phyloP scores from a whole-genome alignment of 345 rosid species.

The Citrus australasica region DNA sequence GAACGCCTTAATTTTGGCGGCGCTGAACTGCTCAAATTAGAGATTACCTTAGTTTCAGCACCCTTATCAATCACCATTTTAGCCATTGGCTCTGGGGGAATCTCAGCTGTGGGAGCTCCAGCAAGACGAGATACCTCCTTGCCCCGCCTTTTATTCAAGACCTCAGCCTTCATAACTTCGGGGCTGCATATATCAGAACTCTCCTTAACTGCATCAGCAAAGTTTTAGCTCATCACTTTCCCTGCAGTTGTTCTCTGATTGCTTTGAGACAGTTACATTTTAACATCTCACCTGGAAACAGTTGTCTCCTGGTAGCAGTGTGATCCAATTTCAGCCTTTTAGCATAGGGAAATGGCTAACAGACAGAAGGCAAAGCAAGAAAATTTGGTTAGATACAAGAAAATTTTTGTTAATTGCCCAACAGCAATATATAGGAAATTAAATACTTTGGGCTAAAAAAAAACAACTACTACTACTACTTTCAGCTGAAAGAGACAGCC shows the following conservation, averaged over 20 bases:
- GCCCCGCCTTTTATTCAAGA: slow-evolving; percentile 12
- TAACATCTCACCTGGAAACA: slow-evolving; percentile 18
- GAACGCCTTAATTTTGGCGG: slow-evolving; percentile 7
- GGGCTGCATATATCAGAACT: slow-evolving; percentile 24
- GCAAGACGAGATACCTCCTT: slow-evolving; percentile 4
- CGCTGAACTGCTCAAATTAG: slow-evolving; percentile 13
- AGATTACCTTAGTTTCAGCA: slow-evolving; percentile 12
- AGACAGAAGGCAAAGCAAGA: neutral
- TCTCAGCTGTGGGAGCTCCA: slow-evolving; percentile 3
- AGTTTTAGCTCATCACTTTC: slow-evolving; percentile 7
- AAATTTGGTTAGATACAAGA: neutral
- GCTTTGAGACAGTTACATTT: neutral
- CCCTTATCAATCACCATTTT: slow-evolving; percentile 5
- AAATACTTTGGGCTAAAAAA: neutral
- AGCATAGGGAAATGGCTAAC: slow-evolving; percentile 13
- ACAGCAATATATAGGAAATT: neutral
- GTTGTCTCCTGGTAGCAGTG: slow-evolving; percentile 2
- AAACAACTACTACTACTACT: neutral
- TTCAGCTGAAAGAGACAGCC: neutral
- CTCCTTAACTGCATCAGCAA: slow-evolving; percentile 27
- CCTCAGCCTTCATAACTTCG: slow-evolving; percentile 19
- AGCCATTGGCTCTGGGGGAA: slow-evolving; percentile 12
- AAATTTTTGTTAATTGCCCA: neutral
- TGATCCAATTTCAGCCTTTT: slow-evolving; percentile 18
- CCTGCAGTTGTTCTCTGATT: neutral